Evolutionary conservation across 805 yeast species (phyloP).

Genomic region (Candida michaelii): DNA sequence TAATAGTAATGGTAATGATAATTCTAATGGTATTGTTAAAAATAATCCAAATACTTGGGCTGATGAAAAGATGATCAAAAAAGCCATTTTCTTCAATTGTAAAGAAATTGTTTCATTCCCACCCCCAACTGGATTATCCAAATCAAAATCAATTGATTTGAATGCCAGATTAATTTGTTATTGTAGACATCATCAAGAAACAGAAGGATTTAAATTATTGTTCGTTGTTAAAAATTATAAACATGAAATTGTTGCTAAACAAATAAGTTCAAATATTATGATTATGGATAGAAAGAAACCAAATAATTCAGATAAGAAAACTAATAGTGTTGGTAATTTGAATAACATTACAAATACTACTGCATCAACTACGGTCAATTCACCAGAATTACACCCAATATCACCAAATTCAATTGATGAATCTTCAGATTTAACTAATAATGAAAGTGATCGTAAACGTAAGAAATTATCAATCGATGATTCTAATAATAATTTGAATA

Average conservation of each 20-base stretch:
- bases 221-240: slow-evolving; percentile 63
- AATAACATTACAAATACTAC: slow-evolving; percentile 2
- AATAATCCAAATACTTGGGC: slow-evolving; percentile 71
- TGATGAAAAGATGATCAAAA: slow-evolving; percentile 67
- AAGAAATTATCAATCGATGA: slow-evolving; percentile 51
- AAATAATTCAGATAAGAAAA: slow-evolving; percentile 9
- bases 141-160: slow-evolving; percentile 44
- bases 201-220: slow-evolving; percentile 76
- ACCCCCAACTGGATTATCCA: slow-evolving; percentile 48
- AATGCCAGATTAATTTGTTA: slow-evolving; percentile 87
- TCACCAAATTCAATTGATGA: slow-evolving; percentile 66
- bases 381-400: slow-evolving; percentile 35
- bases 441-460: slow-evolving; percentile 44
- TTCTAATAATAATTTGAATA: slow-evolving; percentile 33
- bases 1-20: slow-evolving; percentile 6
- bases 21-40: slow-evolving; percentile 31
- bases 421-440: slow-evolving; percentile 52
- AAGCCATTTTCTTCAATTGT: slow-evolving; percentile 89
- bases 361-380: slow-evolving; percentile 4
- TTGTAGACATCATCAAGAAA: slow-evolving; percentile 91
- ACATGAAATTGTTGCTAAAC: slow-evolving; percentile 69
- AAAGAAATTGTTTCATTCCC: slow-evolving; percentile 81
- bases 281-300: slow-evolving; percentile 93
- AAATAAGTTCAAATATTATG: slow-evolving; percentile 72
- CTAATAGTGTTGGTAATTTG: not conserved